Evolutionary conservation across 768 basidiomycete species (phyloP).

Genomic region (Hemileccinum rubropunctum): DNA sequence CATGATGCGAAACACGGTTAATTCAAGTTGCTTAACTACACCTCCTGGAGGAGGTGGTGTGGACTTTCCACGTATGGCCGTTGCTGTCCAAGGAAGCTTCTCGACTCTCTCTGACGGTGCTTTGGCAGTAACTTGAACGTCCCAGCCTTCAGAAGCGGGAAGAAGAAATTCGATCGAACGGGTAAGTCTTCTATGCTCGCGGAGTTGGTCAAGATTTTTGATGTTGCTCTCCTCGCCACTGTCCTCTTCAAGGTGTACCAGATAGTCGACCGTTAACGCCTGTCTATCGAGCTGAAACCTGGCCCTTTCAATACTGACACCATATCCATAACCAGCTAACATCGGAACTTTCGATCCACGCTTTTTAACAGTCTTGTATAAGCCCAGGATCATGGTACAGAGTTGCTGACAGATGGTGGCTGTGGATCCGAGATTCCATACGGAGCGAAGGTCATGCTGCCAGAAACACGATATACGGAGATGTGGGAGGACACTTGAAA

Average conservation of each 20-base stretch:
- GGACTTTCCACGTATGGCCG: constrained; percentile 47
- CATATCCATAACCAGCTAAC: constrained; percentile 74
- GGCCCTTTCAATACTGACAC: constrained; percentile 75
- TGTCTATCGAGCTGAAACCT: constrained; percentile 82
- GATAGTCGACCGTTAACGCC: constrained; percentile 78
- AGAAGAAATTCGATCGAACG: constrained; percentile 81
- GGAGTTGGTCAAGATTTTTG: constrained; percentile 62
- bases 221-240: constrained; percentile 25
- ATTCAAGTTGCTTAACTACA: constrained; percentile 43
- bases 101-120: constrained; percentile 73
- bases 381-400: constrained; percentile 77
- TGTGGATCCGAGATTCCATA: constrained; percentile 77
- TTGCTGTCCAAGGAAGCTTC: constrained; percentile 69
- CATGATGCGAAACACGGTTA: constrained; percentile 59
- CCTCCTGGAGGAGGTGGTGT: constrained; percentile 27
- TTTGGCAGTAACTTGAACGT: constrained; percentile 73
- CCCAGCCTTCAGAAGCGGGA: constrained; percentile 79
- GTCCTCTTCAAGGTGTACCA: constrained; percentile 68
- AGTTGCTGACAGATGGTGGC: constrained; percentile 73
- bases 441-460: constrained; percentile 88
- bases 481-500: constrained; percentile 34
- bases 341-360: constrained; percentile 75
- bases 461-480: constrained; percentile 89
- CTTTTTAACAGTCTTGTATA: constrained; percentile 77
- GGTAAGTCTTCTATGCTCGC: constrained; percentile 67